Conservation (phyloP, 495 filamentous ascomycete species). For the Xylaria flabelliformis region DNA sequence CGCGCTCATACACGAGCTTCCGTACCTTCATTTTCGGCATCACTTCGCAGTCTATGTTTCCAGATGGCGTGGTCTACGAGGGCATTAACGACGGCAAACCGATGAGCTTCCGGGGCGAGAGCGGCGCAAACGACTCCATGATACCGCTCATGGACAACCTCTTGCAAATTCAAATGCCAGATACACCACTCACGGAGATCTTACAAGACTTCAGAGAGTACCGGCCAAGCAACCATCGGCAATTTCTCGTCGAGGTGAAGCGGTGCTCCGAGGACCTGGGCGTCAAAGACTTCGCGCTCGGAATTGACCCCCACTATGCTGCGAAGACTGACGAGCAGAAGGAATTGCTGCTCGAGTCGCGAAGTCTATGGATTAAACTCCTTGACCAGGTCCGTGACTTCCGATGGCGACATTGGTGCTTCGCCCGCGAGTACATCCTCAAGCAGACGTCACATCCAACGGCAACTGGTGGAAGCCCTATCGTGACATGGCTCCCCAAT, state of each 20-base stretch:
- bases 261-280: slow-evolving; percentile 59
- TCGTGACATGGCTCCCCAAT: slow-evolving; percentile 90
- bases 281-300: slow-evolving; percentile 67
- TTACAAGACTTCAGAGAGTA: slow-evolving; percentile 85
- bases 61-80: slow-evolving; percentile 85
- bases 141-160: slow-evolving; percentile 88
- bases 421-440: slow-evolving; percentile 93
- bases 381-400: slow-evolving; percentile 89
- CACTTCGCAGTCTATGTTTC: slow-evolving; percentile 88
- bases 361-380: slow-evolving; percentile 68
- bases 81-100: slow-evolving; percentile 72
- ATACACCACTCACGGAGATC: slow-evolving; percentile 83
- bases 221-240: slow-evolving; percentile 81
- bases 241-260: slow-evolving; percentile 77
- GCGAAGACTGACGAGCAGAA: slow-evolving; percentile 16
- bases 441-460: slow-evolving; percentile 82
- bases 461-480: slow-evolving; percentile 89
- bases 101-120: slow-evolving; percentile 81
- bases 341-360: slow-evolving; percentile 46
- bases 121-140: slow-evolving; percentile 86
- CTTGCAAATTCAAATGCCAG: slow-evolving; percentile 78
- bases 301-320: slow-evolving; percentile 51
- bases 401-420: slow-evolving; percentile 93
- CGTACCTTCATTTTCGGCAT: slow-evolving; percentile 96
- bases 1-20: slow-evolving; percentile 78